Percentiles rank a stretch among this genome's conserved stretches.
Conservation (phyloP, 1,139 yeast species). For the Pneumocystis sp. region DNA sequence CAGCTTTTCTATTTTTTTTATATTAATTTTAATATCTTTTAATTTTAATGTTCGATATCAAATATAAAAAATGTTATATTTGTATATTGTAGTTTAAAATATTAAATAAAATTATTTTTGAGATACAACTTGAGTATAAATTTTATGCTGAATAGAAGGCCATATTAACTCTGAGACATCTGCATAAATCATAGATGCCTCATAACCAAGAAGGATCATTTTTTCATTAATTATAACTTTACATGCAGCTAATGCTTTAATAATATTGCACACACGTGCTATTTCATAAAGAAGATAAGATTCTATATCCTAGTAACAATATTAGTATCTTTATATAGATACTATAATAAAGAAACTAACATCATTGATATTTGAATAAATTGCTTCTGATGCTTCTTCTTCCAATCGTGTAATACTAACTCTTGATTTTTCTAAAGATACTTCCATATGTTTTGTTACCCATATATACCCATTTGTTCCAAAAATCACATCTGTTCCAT, state of each 20-base stretch:
- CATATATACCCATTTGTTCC: conserved; percentile 94
- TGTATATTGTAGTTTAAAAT: neutral
- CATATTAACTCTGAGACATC: conserved; percentile 62
- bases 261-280: conserved; percentile 69
- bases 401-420: conserved; percentile 56
- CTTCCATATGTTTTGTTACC: conserved; percentile 58
- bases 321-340: conserved; percentile 4
- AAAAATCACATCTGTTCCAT: conserved; percentile 72
- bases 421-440: conserved; percentile 24
- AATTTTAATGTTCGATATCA: neutral
- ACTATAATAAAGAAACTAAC: conserved; percentile 7
- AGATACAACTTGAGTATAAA: conserved; percentile 44
- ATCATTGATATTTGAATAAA: conserved; percentile 83
- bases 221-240: conserved; percentile 79
- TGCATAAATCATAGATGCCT: conserved; percentile 68
- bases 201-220: conserved; percentile 68
- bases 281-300: conserved; percentile 53
- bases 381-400: conserved; percentile 90
- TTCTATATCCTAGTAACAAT: conserved; percentile 30
- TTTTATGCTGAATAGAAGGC: conserved; percentile 54
- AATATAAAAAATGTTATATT: neutral
- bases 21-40: neutral
- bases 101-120: neutral
- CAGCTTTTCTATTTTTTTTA: neutral
- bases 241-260: conserved; percentile 62